Base-by-base conservation (phyloP, 441 rosid genomes). In the Mallotus japonicus region DNA sequence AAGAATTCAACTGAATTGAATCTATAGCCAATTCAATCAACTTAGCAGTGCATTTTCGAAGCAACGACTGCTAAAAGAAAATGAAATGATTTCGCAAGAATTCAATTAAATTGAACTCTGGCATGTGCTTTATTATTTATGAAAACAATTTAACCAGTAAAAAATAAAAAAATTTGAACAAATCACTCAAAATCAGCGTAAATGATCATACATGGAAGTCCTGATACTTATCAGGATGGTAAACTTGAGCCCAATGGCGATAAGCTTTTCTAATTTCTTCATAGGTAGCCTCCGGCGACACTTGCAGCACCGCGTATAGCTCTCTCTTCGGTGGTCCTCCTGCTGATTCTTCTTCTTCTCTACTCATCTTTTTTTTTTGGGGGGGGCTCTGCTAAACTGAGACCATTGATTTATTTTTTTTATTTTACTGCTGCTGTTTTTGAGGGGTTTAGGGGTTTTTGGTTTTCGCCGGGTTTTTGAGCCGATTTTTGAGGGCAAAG, bases 211-310 rank as follows among this genome's bases (percentile, higher is more conserved):
- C 98, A 65, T 82, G 90, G 71, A 83, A 77, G 79, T 88, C 89
- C 69, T 90, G 98, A 79, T 83, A 88, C 78, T 95, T 95, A 70
- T 95, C 98, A 8, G 99, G 99, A 65, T 95, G 99, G 75, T 95
- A 95, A 44, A 95, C 88, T 87, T 93, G 99, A 55, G 99, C 99
- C 96, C 93, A 93, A 65, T 91, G 96, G 32, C 95, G 98, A 80
- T 95, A 91, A 73, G 99, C 89, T 73, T 84, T 90, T 62, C 89
- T 80, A 79, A 95, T 91, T 83, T 95, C 98, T 81, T 95, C 98
- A 62, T 88, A 87, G 79, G 98, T 83, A 32, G 99, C 97, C 5
- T 88, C 94, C 28, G 98, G 99, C 4, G 99, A 89, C 9, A 95
- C 82, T 79, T 95, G 92, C 28, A 95, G 80, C 19, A 90, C 83